A percentile compares a stretch with the other conserved stretches of the same genome.
Evolutionary conservation across 129 eudicot species (phyloP).

Genomic region (Heracleum sosnowskyi): DNA sequence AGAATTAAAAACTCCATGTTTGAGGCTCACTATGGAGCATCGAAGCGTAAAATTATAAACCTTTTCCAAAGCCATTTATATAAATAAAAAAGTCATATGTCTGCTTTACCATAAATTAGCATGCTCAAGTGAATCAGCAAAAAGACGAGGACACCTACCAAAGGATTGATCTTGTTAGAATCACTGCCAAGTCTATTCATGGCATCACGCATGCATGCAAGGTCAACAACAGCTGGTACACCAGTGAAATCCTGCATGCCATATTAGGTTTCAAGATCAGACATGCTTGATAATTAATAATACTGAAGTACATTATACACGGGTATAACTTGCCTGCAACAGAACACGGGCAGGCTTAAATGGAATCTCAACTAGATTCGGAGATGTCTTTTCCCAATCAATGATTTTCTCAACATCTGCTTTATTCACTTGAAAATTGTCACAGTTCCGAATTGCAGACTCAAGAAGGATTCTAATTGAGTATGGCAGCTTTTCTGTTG

Average conservation of each 20-base stretch:
- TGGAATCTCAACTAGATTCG: slow-evolving; percentile 88
- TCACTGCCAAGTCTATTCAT: slow-evolving; percentile 93
- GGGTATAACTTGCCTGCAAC: slow-evolving; percentile 50
- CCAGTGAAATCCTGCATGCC: slow-evolving; percentile 86
- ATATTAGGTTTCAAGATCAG: background rate
- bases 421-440: slow-evolving; percentile 85
- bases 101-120: background rate
- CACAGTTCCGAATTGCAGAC: slow-evolving; percentile 94
- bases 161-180: slow-evolving; percentile 86
- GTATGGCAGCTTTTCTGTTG: slow-evolving; percentile 84
- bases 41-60: background rate
- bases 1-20: background rate
- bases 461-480: slow-evolving; percentile 88
- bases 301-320: background rate
- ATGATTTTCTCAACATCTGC: slow-evolving; percentile 94
- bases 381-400: slow-evolving; percentile 91
- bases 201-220: slow-evolving; percentile 98
- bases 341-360: slow-evolving; percentile 98
- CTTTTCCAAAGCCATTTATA: background rate
- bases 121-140: background rate
- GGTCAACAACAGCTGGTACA: slow-evolving; percentile 97
- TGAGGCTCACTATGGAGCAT: background rate
- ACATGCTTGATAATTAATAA: background rate
- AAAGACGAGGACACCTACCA: slow-evolving; percentile 37
- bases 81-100: background rate